A percentile compares a stretch with the other conserved stretches of the same genome.
Conservation (phyloP, 2,329 filamentous ascomycete species). For the Cordyceps cateniannulata region DNA sequence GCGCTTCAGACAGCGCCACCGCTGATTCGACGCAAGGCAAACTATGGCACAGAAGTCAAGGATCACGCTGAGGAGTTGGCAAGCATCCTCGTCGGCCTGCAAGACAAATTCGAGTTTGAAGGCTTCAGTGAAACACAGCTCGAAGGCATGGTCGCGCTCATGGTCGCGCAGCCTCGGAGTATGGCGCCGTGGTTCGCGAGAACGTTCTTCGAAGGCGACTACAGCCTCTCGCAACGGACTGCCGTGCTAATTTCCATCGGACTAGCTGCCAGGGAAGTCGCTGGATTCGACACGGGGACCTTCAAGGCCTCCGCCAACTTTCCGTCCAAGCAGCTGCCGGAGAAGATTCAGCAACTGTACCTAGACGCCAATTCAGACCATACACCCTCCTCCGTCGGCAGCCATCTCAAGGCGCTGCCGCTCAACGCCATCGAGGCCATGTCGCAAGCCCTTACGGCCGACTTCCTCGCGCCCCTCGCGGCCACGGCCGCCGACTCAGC, state of each 20-base stretch:
- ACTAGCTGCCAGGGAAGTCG: conserved; percentile 75
- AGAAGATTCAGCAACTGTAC: conserved; percentile 68
- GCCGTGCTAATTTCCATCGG: conserved; percentile 77
- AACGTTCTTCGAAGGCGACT: conserved; percentile 86
- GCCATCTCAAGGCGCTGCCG: conserved; percentile 43
- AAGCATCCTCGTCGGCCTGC: conserved; percentile 66
- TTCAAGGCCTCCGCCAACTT: conserved; percentile 52
- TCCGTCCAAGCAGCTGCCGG: conserved; percentile 73
- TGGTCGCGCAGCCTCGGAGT: conserved; percentile 66
- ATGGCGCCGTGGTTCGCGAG: conserved; percentile 82
- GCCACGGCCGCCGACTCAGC: conserved; percentile 72
- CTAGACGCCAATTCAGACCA: conserved; percentile 27
- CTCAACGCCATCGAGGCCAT: conserved; percentile 61
- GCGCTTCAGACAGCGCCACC: conserved; percentile 69
- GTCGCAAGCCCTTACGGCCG: conserved; percentile 58
- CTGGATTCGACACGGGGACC: conserved; percentile 61
- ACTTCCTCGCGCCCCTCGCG: conserved; percentile 76
- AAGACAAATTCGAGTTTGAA: conserved; percentile 79
- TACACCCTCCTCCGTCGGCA: conserved; percentile 22
- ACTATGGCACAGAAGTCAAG: conserved; percentile 80
- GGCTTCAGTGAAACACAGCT: conserved; percentile 69
- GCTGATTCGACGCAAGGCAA: conserved; percentile 81
- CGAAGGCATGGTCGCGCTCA: conserved; percentile 74
- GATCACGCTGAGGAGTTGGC: conserved; percentile 81
- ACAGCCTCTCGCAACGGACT: conserved; percentile 78